Percentiles rank a stretch among this genome's conserved stretches.
These are phyloP conservation scores for Lentithecium fluviatile DNA, from an alignment of 495 filamentous ascomycete genomes.

Conservation along the genomic window DNA sequence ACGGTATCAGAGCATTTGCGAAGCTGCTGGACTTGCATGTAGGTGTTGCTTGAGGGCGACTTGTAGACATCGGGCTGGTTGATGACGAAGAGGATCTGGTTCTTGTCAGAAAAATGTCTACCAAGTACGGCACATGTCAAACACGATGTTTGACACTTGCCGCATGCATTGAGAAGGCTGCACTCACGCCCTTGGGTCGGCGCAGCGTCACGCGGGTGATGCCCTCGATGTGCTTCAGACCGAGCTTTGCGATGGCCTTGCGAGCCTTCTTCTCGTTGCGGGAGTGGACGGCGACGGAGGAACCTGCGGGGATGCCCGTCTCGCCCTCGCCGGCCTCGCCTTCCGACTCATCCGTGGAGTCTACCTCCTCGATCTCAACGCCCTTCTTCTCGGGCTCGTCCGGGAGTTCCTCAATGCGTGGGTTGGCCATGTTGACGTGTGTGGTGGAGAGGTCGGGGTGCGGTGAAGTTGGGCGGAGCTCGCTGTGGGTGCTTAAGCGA, in stretches of 20 bases:
- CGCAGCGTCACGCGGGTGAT: slow-evolving; percentile 98
- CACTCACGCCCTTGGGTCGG: slow-evolving; percentile 94
- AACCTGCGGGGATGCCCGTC: slow-evolving; percentile 76
- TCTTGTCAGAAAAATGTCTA: slow-evolving; percentile 13
- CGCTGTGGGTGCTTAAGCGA: slow-evolving; percentile 23
- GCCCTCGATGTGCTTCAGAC: slow-evolving; percentile 90
- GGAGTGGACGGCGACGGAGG: slow-evolving; percentile 85
- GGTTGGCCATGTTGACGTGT: slow-evolving; percentile 80
- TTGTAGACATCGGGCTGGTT: slow-evolving; percentile 99
- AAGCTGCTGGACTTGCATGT: slow-evolving; percentile 68
- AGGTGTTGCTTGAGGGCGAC: slow-evolving; percentile 96
- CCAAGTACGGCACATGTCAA: no score
- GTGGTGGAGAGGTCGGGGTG: slow-evolving; percentile 38
- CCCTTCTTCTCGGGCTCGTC: slow-evolving; percentile 78
- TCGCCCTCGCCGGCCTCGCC: slow-evolving; percentile 55
- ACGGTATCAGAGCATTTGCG: slow-evolving; percentile 1
- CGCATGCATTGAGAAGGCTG: not conserved
- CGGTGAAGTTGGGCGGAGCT: slow-evolving; percentile 37
- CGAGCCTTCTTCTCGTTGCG: slow-evolving; percentile 99
- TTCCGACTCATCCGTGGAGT: slow-evolving; percentile 72
- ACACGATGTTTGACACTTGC: not conserved
- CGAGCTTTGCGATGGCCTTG: slow-evolving; percentile 97
- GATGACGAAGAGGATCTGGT: slow-evolving; percentile 96
- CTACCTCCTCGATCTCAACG: slow-evolving; percentile 73
- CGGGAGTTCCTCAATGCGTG: slow-evolving; percentile 94